Base-by-base conservation (phyloP, 495 filamentous ascomycete genomes). In the Astrothelium macrocarpum region DNA sequence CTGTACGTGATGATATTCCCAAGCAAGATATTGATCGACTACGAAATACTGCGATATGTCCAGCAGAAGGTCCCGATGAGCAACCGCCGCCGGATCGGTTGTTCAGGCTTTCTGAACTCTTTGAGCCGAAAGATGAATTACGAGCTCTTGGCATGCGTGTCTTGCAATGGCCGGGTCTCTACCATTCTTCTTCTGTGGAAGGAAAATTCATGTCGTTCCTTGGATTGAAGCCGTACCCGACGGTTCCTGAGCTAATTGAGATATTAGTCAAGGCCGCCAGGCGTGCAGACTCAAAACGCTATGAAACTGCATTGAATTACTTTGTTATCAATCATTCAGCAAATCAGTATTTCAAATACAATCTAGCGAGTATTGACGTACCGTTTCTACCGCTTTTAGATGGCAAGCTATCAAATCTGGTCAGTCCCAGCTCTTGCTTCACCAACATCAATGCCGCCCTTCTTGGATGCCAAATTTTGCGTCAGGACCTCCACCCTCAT, bases 1-100 rank as follows among this genome's bases (percentile, higher is more conserved):
- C 91, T 18, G 91, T 99, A 10, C 83, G 84, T 60, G 84, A 91
- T 58, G 95, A 99, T 70, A 96, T 99, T 62, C 95, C 94, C 10
- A 68, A 75, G 12, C 87, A 86, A 34, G 95, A 99, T 73, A 82
- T 97, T 61, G 85, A 83, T 65, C 87, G 87, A 65, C 82, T 99
- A 32, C 88, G 80, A 39, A 80, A 82, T 32, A 89, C 89, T 1
- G 84, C 83, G 26, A 88, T 97, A 31, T 96, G 91, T 66, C 88
- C 87, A 45, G 87, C 90, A 1, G 93, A 97, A 76, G 29, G 71
- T 1, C 73, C 75, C 60, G 69, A 63, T 42, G 68, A 70, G 34
- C 64, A 68, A 20, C 23, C 29, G 1, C 31, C 69, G 70, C 59
- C 72, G 58, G 61, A 70, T 26, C 80, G 81, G 65, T 78, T 89